Evolutionary conservation across 495 filamentous ascomycete species (phyloP).

Genomic region (Evernia prunastri): DNA sequence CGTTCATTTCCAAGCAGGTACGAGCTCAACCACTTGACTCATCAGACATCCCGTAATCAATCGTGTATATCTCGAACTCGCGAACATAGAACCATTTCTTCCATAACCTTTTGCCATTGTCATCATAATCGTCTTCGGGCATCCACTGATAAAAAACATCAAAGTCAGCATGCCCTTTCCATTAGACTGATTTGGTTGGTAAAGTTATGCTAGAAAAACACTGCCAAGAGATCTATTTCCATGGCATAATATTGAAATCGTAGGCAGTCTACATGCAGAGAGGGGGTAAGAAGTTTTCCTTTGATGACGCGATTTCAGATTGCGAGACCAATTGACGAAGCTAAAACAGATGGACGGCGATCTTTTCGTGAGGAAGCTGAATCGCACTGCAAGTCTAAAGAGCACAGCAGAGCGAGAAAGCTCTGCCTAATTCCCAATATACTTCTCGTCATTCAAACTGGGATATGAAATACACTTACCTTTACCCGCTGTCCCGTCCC

Average conservation of each 20-base stretch:
- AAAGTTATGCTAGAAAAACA: background rate
- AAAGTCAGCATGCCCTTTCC: background rate
- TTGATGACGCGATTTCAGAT: background rate
- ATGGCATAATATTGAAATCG: too few species aligned
- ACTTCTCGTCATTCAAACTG: background rate
- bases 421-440: too few species aligned
- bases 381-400: background rate
- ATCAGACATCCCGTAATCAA: background rate
- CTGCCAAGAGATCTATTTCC: too few species aligned
- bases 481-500: background rate
- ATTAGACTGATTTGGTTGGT: background rate
- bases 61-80: background rate
- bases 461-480: background rate
- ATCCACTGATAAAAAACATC: background rate
- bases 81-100: background rate
- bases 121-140: background rate
- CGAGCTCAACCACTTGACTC: background rate
- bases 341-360: too few species aligned
- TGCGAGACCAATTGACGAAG: background rate
- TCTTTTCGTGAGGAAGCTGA: too few species aligned
- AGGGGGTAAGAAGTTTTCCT: background rate
- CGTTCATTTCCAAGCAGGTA: background rate
- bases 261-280: background rate
- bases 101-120: background rate
- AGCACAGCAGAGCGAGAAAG: background rate